Conservation (phyloP, 345 rosid genomes). For the Angophora floribunda region DNA sequence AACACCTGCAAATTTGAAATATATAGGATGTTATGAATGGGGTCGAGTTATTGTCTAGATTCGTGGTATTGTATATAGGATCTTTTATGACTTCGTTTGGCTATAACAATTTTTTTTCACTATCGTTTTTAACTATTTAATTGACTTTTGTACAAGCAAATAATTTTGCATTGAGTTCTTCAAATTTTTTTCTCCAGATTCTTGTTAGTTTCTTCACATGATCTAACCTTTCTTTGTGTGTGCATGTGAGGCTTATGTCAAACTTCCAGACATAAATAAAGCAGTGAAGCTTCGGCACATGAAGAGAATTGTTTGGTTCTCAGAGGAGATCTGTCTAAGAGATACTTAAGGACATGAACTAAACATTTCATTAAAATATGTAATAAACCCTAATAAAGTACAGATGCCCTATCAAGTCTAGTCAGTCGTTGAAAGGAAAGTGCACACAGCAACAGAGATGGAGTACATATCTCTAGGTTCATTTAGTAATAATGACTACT, state of each 20-base stretch:
- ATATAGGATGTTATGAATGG: neutral
- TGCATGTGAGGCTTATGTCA: neutral
- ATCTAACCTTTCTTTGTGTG: neutral
- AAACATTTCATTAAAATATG: neutral
- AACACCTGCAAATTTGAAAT: neutral
- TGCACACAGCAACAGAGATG: neutral
- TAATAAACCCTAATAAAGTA: neutral
- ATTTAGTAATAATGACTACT: neutral
- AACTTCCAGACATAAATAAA: neutral
- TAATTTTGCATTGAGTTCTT: neutral
- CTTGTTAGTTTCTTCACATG: neutral
- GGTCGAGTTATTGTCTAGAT: neutral
- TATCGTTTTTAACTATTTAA: neutral
- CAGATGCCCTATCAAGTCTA: neutral
- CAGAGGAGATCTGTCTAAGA: neutral
- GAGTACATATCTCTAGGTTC: neutral
- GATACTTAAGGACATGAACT: neutral
- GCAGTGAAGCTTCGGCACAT: neutral
- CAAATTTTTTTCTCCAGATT: neutral
- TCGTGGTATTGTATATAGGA: neutral
- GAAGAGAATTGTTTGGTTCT: neutral
- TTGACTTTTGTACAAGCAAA: neutral
- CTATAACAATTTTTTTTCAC: neutral
- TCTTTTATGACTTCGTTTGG: neutral
- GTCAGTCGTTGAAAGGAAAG: neutral